Evolutionary conservation across 108 stramenopile genomes (phyloP), one percentile per base, ranked within the genome.

Genomic region (Thalassiosira profunda): DNA sequence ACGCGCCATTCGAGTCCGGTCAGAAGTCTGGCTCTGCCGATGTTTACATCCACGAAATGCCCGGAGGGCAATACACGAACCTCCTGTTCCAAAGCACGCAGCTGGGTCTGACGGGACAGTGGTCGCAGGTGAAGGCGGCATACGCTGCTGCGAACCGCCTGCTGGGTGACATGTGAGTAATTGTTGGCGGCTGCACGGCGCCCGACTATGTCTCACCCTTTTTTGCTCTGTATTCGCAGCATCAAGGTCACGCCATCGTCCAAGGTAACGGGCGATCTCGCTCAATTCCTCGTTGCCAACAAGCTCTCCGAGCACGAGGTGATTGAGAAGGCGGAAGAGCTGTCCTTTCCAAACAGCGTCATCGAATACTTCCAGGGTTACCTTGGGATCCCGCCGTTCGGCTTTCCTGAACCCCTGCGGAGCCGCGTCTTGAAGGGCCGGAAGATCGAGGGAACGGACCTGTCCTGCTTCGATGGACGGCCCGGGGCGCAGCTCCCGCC

Each of bases 231-330:
- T n/a, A n/a, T n/a, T n/a, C n/a, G n/a, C n/a, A n/a, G n/a, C 62
- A 80, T 87, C 56, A 96, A 96, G 87, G 93, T 93, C 15, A 96
- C 94, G 2, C 94, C 94, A 8, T 89, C 87, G n/a, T 90, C 88
- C 36, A 96, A 96, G 86, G 84, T 84, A 18, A 86, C 87, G 4
- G 94, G 94, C 23, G 94, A 96, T 67, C 67, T 96, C 2, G 94
- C 94, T 14, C 88, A 93, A 80, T 91, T 91, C 74, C 82, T 93
- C 80, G 87, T 93, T 33, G 74, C 69, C 7, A 71, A 87, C 51
- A 56, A 82, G 12, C 74, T 94, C 12, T 80, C 76, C 11, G 82
- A 78, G 21, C 80, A 85, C 31, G 87, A 86, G 4, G 70, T 94
- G 5, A 36, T 82, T 14, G 72, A 60, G 8, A 44, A 80, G 28